Evolutionary conservation across 2,329 filamentous ascomycete species (phyloP), one percentile per base, ranked within the genome.

Genomic region (Fusarium kyushuense): DNA sequence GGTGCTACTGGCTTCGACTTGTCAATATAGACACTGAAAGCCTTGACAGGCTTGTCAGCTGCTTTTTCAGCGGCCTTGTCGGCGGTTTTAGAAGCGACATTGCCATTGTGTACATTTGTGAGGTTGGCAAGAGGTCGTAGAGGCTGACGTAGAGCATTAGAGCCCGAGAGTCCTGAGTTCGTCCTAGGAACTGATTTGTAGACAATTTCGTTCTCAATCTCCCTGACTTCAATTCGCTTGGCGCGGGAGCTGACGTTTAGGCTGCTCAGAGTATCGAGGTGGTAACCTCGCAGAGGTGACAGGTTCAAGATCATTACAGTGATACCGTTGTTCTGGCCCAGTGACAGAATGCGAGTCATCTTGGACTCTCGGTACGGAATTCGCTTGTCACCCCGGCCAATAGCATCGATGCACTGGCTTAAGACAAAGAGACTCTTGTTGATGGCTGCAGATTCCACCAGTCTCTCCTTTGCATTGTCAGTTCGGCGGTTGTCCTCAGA

Each of bases 301-400:
- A 98, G 86, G 75, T 98, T 98, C 36, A 98, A 84, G 60, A 98
- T 96, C 96, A 98, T 98, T 75, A 98, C 87, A 0, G 94, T 97
- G 70, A 97, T 89, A 51, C 96, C 95, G 69, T 97, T 93, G 81
- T 98, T 97, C 81, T 97, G 95, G 4, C 95, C 95, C 11, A 98
- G 81, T 1, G 92, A 95, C 27, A 98, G 81, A 56, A 98, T 97
- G 46, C 95, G 88, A 1, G 96, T 98, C 95, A 98, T 97, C 83
- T 98, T 97, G 54, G 92, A 96, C 77, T 97, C 95, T 58, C 95
- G 87, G 78, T 97, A 98, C 0, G 96, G 95, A 74, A 98, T 95
- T 33, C 95, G 88, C 72, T 85, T 87, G 76, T 90, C 88, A 32
- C 88, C 87, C 25, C 87, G 83, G 1, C 91, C 92, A 76, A 98